Evolutionary conservation across 495 filamentous ascomycete genomes (phyloP).

Genomic region (Tuber indicum): DNA sequence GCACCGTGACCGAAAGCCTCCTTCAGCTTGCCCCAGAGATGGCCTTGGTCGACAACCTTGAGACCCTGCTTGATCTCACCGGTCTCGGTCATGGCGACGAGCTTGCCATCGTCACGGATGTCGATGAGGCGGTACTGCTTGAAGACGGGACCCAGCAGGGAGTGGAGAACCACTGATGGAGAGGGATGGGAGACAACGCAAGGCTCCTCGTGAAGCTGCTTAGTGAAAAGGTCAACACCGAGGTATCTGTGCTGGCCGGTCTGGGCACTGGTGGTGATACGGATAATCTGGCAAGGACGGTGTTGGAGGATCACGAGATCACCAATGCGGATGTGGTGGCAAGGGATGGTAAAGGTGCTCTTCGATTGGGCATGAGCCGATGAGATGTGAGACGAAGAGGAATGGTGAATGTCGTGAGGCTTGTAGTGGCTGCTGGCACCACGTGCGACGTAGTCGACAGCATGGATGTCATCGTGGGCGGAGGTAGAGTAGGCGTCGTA

Average conservation of each 20-base stretch:
- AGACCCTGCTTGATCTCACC: conserved; percentile 98
- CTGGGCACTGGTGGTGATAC: conserved; percentile 94
- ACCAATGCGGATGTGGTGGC: conserved; percentile 97
- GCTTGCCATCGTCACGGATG: conserved; percentile 77
- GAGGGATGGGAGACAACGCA: conserved; percentile 95
- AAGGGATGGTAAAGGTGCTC: conserved; percentile 87
- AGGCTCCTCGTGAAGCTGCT: conserved; percentile 98
- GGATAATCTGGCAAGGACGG: conserved; percentile 99
- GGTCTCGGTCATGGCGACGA: conserved; percentile 75
- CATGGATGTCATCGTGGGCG: conserved; percentile 21
- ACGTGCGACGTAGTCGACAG: conserved; percentile 4
- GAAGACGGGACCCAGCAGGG: conserved; percentile 98
- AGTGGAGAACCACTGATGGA: conserved; percentile 95
- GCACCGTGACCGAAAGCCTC: conserved; percentile 85
- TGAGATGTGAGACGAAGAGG: conserved; percentile 40
- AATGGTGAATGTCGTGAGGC: conserved; percentile 18
- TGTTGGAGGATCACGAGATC: conserved; percentile 98
- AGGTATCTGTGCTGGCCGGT: conserved; percentile 99
- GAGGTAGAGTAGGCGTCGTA: conserved; percentile 33
- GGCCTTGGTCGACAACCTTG: conserved; percentile 85
- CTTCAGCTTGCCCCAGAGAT: conserved; percentile 71
- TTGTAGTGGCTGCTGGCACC: conserved; percentile 8
- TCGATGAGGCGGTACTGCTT: conserved; percentile 99
- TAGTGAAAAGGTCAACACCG: conserved; percentile 99
- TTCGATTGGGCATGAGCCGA: conserved; percentile 53